A percentile compares a stretch with the other conserved stretches of the same genome.
These are phyloP conservation scores for Chrysoporthe cubensis DNA, from an alignment of 2,329 filamentous ascomycete genomes.

Conservation along the genomic window DNA sequence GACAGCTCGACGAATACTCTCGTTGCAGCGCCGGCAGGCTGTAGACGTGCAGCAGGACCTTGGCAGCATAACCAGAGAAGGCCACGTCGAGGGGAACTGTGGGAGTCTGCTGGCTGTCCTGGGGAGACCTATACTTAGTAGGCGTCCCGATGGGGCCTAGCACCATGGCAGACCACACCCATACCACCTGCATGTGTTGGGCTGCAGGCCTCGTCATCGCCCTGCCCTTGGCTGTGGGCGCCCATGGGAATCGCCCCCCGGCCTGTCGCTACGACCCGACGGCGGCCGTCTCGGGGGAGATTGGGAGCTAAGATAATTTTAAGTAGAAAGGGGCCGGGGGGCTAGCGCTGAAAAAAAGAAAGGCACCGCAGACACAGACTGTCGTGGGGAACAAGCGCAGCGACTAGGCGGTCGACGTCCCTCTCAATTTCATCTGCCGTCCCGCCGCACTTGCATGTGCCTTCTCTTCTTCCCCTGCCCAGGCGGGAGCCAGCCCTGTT, in stretches of 20 bases:
- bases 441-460: background rate
- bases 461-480: background rate
- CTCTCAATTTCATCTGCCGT: background rate
- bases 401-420: background rate
- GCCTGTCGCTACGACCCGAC: background rate
- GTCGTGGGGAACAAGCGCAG: background rate
- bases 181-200: background rate
- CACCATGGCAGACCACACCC: background rate
- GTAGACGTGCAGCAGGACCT: too few relatives aligned
- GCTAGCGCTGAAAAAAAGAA: background rate
- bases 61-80: too few relatives aligned
- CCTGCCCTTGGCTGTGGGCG: background rate
- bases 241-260: background rate
- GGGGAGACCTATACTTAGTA: background rate
- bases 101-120: too few relatives aligned
- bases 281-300: background rate
- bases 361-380: background rate
- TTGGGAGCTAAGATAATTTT: conserved; percentile 1
- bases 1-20: too few relatives aligned
- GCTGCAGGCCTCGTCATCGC: conserved; percentile 3
- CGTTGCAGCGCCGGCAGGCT: too few relatives aligned
- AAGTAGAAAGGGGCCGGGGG: background rate
- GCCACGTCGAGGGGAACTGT: too few relatives aligned
- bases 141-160: background rate
- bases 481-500: background rate